Evolutionary conservation across 2,329 filamentous ascomycete genomes (phyloP).

Genomic region (Sporothrix dimorphospora): DNA sequence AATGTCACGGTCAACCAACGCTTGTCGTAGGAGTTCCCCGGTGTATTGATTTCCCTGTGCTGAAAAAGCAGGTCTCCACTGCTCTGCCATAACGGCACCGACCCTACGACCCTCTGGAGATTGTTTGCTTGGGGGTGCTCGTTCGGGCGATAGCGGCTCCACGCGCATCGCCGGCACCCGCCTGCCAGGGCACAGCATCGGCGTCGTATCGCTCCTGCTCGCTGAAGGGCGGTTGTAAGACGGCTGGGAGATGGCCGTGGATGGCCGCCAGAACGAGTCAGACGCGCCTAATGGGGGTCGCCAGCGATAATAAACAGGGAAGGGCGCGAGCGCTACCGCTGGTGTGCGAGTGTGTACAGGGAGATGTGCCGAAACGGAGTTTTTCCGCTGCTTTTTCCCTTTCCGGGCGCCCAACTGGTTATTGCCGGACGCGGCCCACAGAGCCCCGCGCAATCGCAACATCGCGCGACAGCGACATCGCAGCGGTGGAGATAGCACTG

Average conservation of each 20-base stretch:
- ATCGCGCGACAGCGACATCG: no score
- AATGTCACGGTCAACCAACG: not conserved
- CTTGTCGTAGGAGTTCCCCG: not conserved
- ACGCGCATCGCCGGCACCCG: slow-evolving; percentile 12
- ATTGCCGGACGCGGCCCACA: no score
- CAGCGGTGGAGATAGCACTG: no score
- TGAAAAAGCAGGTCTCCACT: slow-evolving; percentile 1
- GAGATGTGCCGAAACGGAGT: no score
- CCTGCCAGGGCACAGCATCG: not conserved
- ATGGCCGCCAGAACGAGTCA: not conserved
- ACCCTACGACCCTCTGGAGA: not conserved
- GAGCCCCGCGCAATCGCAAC: no score
- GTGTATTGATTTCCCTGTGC: slow-evolving; percentile 4
- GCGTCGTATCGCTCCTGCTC: not conserved
- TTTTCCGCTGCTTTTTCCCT: no score
- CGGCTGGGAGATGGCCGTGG: not conserved
- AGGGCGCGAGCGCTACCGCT: not conserved
- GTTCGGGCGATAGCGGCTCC: slow-evolving; percentile 1
- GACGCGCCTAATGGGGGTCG: not conserved
- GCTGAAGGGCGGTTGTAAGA: not conserved
- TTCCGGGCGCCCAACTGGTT: no score
- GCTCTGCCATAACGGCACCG: not conserved
- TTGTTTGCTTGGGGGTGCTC: not conserved
- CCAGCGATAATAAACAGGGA: not conserved
- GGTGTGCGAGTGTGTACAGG: no score